Conservation (phyloP, 129 eudicot genomes). For the Chrysanthemum seticuspe region DNA sequence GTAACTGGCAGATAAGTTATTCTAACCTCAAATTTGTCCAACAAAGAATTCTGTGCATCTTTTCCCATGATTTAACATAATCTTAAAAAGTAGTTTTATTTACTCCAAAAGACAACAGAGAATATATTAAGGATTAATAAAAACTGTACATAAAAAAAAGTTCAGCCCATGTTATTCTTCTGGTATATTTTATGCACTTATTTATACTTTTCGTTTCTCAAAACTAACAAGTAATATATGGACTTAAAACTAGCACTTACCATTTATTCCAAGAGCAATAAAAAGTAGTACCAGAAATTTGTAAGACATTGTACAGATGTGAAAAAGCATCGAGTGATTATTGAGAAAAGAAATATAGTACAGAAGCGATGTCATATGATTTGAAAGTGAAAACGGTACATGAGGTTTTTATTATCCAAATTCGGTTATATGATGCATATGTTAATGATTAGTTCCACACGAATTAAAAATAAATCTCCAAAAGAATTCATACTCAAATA, state of each 20-base stretch:
- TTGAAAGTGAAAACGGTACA: neutral
- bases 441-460: neutral
- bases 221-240: too few relatives aligned
- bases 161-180: too few relatives aligned
- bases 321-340: neutral
- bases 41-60: neutral
- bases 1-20: neutral
- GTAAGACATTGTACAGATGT: neutral
- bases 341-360: neutral
- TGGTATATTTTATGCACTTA: neutral
- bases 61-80: neutral
- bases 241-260: too few relatives aligned
- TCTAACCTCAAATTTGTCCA: neutral
- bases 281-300: too few relatives aligned
- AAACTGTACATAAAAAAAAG: too few relatives aligned
- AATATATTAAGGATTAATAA: neutral
- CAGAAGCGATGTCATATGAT: neutral
- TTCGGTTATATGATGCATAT: slow-evolving; percentile 1
- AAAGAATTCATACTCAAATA: slow-evolving; percentile 65
- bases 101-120: neutral
- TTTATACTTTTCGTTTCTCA: neutral
- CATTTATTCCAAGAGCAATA: too few relatives aligned
- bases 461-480: neutral
- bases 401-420: neutral
- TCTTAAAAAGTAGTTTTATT: neutral